Conservation (phyloP, 1,284 basidiomycete genomes). For the Ceratobasidium sp. region DNA sequence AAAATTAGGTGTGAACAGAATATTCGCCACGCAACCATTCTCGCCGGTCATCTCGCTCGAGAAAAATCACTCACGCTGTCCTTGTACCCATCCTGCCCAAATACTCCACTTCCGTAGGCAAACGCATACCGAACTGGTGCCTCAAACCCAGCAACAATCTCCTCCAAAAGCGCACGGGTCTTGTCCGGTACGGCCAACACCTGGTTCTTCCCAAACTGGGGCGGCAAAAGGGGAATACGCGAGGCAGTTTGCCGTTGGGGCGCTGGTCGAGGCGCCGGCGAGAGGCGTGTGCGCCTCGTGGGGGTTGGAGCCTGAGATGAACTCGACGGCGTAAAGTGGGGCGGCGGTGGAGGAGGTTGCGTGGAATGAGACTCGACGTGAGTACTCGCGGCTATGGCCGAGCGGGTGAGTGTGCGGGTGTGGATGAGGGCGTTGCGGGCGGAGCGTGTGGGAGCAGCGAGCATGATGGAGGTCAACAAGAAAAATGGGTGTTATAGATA, state of each 20-base stretch:
- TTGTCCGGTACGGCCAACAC: slow-evolving; percentile 80
- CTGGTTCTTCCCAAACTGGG: slow-evolving; percentile 85
- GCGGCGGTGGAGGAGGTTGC: slow-evolving; percentile 40
- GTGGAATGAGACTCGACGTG: slow-evolving; percentile 41
- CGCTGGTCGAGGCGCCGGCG: slow-evolving; percentile 40
- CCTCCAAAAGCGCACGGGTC: slow-evolving; percentile 81
- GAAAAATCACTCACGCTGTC: slow-evolving; percentile 46
- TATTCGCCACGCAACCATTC: slow-evolving; percentile 49
- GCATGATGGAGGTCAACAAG: slow-evolving; percentile 38
- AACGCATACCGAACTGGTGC: slow-evolving; percentile 93
- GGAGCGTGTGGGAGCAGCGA: slow-evolving; percentile 42
- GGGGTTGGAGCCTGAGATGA: slow-evolving; percentile 42
- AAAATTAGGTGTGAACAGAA: neutral
- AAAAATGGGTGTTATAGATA: slow-evolving; percentile 30
- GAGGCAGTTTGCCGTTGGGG: slow-evolving; percentile 24
- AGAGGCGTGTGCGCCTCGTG: slow-evolving; percentile 38
- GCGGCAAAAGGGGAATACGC: slow-evolving; percentile 63
- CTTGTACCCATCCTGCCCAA: slow-evolving; percentile 84
- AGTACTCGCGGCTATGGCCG: slow-evolving; percentile 12
- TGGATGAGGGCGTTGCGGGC: slow-evolving; percentile 33
- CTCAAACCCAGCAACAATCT: slow-evolving; percentile 80
- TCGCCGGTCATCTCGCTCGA: slow-evolving; percentile 52
- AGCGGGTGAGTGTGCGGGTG: slow-evolving; percentile 26
- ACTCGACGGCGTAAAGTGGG: slow-evolving; percentile 32
- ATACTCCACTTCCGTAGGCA: slow-evolving; percentile 95